phyloP scores from a whole-genome alignment of 2,329 filamentous ascomycete genomes.

The Rhynchosporium agropyri region DNA sequence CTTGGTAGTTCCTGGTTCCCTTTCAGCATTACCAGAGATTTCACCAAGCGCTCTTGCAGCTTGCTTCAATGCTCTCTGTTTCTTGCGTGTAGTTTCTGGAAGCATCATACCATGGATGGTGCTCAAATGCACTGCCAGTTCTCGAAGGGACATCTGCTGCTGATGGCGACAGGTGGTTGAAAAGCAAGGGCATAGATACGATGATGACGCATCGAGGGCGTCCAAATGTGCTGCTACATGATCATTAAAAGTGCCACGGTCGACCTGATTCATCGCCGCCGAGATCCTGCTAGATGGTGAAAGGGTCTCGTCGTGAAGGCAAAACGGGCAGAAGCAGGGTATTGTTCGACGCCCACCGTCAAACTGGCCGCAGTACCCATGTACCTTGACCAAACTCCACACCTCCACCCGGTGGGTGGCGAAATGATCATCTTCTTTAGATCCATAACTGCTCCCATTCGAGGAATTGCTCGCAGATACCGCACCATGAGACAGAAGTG shows the following conservation, averaged over 20 bases:
- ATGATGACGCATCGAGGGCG: background rate
- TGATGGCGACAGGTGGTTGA: background rate
- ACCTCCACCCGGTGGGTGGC: background rate
- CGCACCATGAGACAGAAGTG: background rate
- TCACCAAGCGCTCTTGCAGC: background rate
- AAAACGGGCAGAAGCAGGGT: constrained; percentile 5
- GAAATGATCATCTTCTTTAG: background rate
- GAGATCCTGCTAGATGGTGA: background rate
- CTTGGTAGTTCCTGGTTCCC: background rate
- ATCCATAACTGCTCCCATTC: constrained; percentile 1
- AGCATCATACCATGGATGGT: background rate
- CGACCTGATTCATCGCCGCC: background rate
- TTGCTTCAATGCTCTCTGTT: background rate
- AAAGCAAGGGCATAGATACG: background rate
- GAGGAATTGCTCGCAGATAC: background rate
- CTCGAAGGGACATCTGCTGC: background rate
- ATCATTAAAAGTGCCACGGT: background rate
- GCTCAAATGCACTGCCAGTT: background rate
- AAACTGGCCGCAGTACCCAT: background rate
- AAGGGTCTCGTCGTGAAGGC: background rate
- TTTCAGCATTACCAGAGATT: background rate
- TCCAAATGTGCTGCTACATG: background rate
- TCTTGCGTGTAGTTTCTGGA: too few species aligned
- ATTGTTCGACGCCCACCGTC: background rate
- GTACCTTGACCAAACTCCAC: background rate